Base-by-base conservation (phyloP, 1,284 basidiomycete species). In the Afroboletus lepidellus region DNA sequence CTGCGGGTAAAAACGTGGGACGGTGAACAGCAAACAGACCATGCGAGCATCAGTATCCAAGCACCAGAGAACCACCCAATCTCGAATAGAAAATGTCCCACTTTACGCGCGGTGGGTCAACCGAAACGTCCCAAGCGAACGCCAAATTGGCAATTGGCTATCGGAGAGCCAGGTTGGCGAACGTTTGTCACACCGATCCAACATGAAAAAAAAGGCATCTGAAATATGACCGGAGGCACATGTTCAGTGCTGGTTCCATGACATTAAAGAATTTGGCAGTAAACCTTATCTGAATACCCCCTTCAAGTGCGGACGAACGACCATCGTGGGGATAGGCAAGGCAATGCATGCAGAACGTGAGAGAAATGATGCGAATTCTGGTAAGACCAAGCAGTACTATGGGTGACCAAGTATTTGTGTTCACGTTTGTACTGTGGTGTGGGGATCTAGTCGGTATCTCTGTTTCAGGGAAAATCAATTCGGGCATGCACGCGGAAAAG, bases 221-320 rank as follows among this genome's bases (percentile, higher is more conserved):
- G 53, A 55, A n/a, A 53, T 46, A 42, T 27, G 21, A 51, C 46
- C 32, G 43, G 49, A 50, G 41, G 53, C 51, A 56, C 54, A 56
- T 54, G 60, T 48, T 63, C 52, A 67, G 50, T 23, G 23, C 30
- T 57, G 50, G 27, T 59, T 46, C 56, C 43, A 37, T 32, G 43
- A 45, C 48, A 61, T 51, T 41, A 46, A 60, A 64, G 46, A 57
- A 60, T 51, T 37, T 39, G 33, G 41, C 21, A 54, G 54, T 63
- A 50, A 60, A 47, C 62, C 60, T 65, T 60, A 60, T 64, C 48
- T 50, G 48, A 52, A 41, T 42, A 42, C 36, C 50, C 45, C 51
- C 39, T 56, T 27, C 54, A 41, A 48, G 27, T 43, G 15, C 12
- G 30, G 41, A 46, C 24, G 38, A 50, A 46, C 24, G 38, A 50